Evolutionary conservation across 192 early-diverging fungal genomes (phyloP), one percentile per base, ranked within the genome.

Genomic region (Linnemannia exigua): DNA sequence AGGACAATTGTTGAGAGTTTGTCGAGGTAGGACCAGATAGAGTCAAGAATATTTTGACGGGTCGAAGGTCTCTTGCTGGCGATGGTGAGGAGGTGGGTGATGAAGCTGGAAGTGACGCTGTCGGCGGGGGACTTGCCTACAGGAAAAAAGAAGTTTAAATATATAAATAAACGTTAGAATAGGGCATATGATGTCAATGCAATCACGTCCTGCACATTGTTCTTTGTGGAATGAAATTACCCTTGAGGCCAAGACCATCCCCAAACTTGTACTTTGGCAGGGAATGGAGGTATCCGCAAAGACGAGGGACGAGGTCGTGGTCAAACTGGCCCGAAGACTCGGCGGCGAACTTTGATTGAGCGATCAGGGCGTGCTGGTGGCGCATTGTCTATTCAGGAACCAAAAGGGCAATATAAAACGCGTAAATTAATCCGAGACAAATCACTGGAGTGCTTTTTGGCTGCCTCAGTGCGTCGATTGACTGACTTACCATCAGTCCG

Each of bases 251-350:
- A 36, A 72, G 71, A 33, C 67, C 82, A 76, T 79, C 73, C 17
- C 73, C 77, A 61, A 79, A 79, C 61, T 72, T 72, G 61, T 71
- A 85, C 68, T 50, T 85, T 37, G 76, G 69, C 6, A 85, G 58
- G 9, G 77, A 79, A 48, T 85, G 82, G 1, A 85, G 74, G 28
- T 79, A 85, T 54, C 77, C 77, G 25, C 52, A 76, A 20, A 85
- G 36, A 17, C 82, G 82, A 46, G 82, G 82, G 11, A 85, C 73
- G 20, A 85, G 69, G n/a, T 85, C 82, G 19, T 79, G 71, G 52
- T 85, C 82, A 46, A 79, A 85, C 74, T 79, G 67, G 15, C 82
- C 82, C 25, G 82, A 79, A n/a, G 82, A 85, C 54, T 85, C 82
- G 25, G 82, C 82, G 17, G 82, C 77, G 35, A 85, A 85, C 51